These are phyloP conservation scores for Pleurotus ostreatus DNA, from an alignment of 768 basidiomycete species.

Conservation along the genomic window DNA sequence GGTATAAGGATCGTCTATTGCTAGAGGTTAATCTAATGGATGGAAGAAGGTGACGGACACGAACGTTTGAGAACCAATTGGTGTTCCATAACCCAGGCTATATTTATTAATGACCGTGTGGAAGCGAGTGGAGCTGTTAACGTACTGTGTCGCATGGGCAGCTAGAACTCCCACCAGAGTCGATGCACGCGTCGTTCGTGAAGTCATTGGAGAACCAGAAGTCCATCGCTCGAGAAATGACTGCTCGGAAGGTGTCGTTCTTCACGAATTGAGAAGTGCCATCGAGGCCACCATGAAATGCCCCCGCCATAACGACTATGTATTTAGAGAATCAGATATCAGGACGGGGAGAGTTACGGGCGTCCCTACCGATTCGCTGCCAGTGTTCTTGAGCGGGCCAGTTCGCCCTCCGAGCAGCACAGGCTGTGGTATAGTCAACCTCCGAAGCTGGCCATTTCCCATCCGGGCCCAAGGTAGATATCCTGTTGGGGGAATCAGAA, in stretches of 20 bases:
- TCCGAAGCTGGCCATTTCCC: slow-evolving; percentile 53
- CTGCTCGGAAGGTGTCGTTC: slow-evolving; percentile 31
- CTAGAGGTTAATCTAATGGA: background rate
- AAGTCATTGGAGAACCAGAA: slow-evolving; percentile 65
- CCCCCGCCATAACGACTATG: slow-evolving; percentile 49
- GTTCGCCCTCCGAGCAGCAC: slow-evolving; percentile 57
- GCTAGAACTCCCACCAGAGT: slow-evolving; percentile 42
- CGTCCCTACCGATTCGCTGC: slow-evolving; percentile 42
- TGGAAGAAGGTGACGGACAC: slow-evolving; percentile 12
- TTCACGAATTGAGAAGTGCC: slow-evolving; percentile 39
- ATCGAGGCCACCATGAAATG: slow-evolving; percentile 49
- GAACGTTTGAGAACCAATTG: slow-evolving; percentile 62
- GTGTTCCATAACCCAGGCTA: slow-evolving; percentile 43
- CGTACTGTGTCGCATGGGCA: slow-evolving; percentile 50
- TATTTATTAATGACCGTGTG: background rate
- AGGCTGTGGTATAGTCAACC: slow-evolving; percentile 63
- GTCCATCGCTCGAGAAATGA: slow-evolving; percentile 50
- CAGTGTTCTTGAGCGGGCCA: slow-evolving; percentile 68
- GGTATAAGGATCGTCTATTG: slow-evolving; percentile 58
- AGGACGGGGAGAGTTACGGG: background rate
- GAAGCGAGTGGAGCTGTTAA: background rate
- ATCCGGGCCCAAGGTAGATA: slow-evolving; percentile 40
- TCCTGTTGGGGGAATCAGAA: slow-evolving; percentile 24
- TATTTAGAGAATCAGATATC: slow-evolving; percentile 5
- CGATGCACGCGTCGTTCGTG: slow-evolving; percentile 47